These are phyloP conservation scores for Bonia amplexicaulis DNA, from an alignment of 176 grass and related monocot species.

Conservation along the genomic window DNA sequence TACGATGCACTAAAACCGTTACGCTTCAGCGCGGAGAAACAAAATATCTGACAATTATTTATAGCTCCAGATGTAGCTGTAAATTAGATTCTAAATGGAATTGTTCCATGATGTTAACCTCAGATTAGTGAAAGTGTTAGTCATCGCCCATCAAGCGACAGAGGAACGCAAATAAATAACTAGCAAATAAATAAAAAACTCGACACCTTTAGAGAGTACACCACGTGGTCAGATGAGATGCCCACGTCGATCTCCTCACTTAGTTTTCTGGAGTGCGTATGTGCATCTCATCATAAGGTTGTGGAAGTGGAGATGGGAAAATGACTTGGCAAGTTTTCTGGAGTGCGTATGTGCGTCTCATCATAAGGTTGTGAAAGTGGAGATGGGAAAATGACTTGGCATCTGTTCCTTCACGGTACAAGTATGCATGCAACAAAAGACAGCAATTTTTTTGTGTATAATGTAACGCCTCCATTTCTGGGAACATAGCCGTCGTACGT, in stretches of 20 bases:
- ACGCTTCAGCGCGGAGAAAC: too few relatives aligned
- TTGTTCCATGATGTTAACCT: too few relatives aligned
- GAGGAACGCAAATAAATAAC: too few relatives aligned
- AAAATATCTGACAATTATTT: too few relatives aligned
- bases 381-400: background rate
- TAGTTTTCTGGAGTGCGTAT: background rate
- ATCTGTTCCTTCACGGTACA: background rate
- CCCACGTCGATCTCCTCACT: background rate
- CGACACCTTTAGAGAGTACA: background rate
- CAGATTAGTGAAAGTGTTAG: too few relatives aligned
- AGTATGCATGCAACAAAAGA: background rate
- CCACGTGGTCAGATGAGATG: conserved; percentile 11
- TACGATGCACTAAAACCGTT: too few relatives aligned
- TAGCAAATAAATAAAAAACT: background rate
- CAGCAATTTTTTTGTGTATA: background rate
- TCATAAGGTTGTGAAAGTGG: background rate
- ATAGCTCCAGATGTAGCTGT: too few relatives aligned
- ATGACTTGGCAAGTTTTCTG: background rate
- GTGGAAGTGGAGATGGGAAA: background rate
- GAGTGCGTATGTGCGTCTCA: background rate
- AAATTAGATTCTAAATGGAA: too few relatives aligned
- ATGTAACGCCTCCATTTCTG: too few relatives aligned
- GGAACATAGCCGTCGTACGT: fast-evolving
- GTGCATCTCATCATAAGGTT: background rate
- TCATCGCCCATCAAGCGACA: too few relatives aligned